phyloP scores from a whole-genome alignment of 192 early-diverging fungal species.

The Coemansia sp. region DNA sequence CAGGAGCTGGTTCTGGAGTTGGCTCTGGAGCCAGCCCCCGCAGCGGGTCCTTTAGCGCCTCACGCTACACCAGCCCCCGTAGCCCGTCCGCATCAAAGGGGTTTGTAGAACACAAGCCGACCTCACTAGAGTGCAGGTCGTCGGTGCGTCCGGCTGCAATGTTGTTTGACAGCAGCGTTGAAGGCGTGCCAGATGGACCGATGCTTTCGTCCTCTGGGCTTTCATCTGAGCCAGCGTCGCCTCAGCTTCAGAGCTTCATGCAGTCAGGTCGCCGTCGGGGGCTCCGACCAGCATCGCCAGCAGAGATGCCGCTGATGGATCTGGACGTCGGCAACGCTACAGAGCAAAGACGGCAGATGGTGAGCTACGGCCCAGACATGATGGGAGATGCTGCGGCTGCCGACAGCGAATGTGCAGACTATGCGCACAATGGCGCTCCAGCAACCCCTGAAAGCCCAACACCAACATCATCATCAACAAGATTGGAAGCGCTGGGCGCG shows the following conservation, averaged over 20 bases:
- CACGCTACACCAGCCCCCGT: conserved; percentile 16
- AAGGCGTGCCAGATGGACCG: background rate
- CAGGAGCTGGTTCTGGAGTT: background rate
- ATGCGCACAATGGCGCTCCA: background rate
- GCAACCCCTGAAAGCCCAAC: background rate
- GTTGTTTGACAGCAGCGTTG: background rate
- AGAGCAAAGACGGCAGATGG: background rate
- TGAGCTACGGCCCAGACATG: background rate
- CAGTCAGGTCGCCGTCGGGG: background rate
- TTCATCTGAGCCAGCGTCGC: conserved; percentile 24
- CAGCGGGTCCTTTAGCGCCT: conserved; percentile 4
- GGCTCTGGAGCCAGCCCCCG: conserved; percentile 1
- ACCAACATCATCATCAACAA: background rate
- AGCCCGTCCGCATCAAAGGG: conserved; percentile 24
- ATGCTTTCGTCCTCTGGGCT: background rate
- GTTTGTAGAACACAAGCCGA: conserved; percentile 17
- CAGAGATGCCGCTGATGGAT: background rate
- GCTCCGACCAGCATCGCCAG: background rate
- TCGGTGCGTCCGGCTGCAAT: conserved; percentile 19
- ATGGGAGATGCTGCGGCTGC: background rate
- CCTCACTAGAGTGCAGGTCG: conserved; percentile 15
- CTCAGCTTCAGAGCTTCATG: conserved; percentile 10
- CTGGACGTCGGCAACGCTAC: background rate
- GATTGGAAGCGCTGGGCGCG: no score
- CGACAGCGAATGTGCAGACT: background rate